phyloP scores from a whole-genome alignment of 768 basidiomycete genomes.

The Auricularia auricula-judae region DNA sequence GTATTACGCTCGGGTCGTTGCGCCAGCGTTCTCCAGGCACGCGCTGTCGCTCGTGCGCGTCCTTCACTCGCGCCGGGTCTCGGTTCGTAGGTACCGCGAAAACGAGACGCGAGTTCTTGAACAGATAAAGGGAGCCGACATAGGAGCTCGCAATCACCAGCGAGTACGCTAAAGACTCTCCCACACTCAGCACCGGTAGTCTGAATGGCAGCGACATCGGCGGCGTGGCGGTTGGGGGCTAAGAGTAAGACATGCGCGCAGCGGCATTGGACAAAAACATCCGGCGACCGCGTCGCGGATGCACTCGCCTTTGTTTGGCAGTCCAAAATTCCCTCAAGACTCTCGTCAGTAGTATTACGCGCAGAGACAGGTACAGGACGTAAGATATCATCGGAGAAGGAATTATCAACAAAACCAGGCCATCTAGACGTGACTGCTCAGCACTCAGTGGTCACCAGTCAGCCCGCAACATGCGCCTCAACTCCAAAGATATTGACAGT shows the following conservation, averaged over 20 bases:
- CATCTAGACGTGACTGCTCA: too few species aligned
- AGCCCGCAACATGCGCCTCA: slow-evolving; percentile 8
- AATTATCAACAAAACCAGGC: too few species aligned
- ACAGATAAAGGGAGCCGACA: slow-evolving; percentile 76
- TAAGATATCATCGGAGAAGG: too few species aligned
- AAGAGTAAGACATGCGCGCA: background rate
- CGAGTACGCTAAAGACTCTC: background rate
- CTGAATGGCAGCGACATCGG: background rate
- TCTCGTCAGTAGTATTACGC: too few species aligned
- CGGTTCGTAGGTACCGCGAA: slow-evolving; percentile 26
- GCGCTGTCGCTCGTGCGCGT: slow-evolving; percentile 18
- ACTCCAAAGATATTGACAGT: slow-evolving; percentile 14
- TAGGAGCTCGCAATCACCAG: slow-evolving; percentile 50
- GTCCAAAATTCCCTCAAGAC: too few species aligned
- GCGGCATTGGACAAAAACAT: background rate
- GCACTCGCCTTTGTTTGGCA: too few species aligned
- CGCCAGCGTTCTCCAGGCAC: slow-evolving; percentile 45
- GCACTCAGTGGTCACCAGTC: background rate
- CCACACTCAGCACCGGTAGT: background rate
- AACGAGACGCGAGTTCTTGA: slow-evolving; percentile 48
- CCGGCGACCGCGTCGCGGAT: too few species aligned
- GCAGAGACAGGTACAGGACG: too few species aligned
- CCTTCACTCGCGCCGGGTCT: slow-evolving; percentile 14
- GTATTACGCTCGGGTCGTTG: slow-evolving; percentile 78
- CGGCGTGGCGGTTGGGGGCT: background rate